A percentile compares a stretch with the other conserved stretches of the same genome.
Conservation (phyloP, 2,329 filamentous ascomycete genomes). For the Cercospora sp. region DNA sequence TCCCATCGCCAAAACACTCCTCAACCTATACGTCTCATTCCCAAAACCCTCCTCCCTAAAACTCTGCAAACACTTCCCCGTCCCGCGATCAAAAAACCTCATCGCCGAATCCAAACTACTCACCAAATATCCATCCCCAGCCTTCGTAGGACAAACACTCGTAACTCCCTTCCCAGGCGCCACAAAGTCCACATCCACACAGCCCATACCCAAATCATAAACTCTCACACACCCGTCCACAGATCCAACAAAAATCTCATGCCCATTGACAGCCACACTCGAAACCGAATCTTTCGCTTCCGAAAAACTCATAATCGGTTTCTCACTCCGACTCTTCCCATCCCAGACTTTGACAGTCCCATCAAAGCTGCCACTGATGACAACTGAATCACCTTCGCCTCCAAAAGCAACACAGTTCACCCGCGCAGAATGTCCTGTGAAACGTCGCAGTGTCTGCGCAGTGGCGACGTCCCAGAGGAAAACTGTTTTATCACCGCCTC, state of each 20-base stretch:
- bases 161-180: conserved; percentile 64
- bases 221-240: conserved; percentile 79
- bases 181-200: conserved; percentile 65
- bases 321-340: conserved; percentile 54
- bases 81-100: conserved; percentile 75
- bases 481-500: conserved; percentile 84
- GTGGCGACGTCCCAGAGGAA: conserved; percentile 94
- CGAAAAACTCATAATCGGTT: conserved; percentile 69
- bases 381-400: conserved; percentile 67
- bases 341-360: conserved; percentile 78
- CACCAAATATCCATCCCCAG: conserved; percentile 73
- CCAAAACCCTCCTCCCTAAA: conserved; percentile 62
- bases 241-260: conserved; percentile 69
- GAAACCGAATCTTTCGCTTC: conserved; percentile 72
- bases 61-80: conserved; percentile 70
- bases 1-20: conserved; percentile 71
- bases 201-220: conserved; percentile 81
- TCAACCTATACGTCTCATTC: conserved; percentile 73
- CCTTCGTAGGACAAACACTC: conserved; percentile 68
- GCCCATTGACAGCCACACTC: conserved; percentile 45
- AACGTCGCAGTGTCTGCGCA: conserved; percentile 74
- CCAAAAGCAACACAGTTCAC: conserved; percentile 80
- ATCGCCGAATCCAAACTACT: conserved; percentile 74
- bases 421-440: conserved; percentile 64
- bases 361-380: conserved; percentile 74